Base-by-base conservation (phyloP, 441 rosid genomes). In the Aleurites moluccanus region DNA sequence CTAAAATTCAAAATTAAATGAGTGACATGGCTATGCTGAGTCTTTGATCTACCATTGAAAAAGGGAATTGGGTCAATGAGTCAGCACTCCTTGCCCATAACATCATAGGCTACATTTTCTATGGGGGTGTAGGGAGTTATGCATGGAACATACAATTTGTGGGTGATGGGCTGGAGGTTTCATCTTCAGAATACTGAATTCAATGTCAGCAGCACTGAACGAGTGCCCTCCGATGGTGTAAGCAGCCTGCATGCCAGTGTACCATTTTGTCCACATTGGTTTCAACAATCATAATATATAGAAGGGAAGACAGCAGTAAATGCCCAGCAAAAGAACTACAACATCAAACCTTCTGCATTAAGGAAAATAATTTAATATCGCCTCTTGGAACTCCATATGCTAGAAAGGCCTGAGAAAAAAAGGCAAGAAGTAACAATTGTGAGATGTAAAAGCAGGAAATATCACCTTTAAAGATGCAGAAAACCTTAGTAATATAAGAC, bases 331-430 rank as follows among this genome's bases (percentile, higher is more conserved):
- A 61, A 49, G 42, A 62, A 73, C 47, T 30, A 47, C 15, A 68
- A 73, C 28, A 79, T 63, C 80, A 68, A 74, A 90, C 92, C 95
- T 89, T 87, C 74, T 88, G 95, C 89, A 86, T 86, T 61, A 90
- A 82, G 68, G 91, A 83, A 65, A 87, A 84, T 49, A 88, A 80
- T 77, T 89, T 90, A 61, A 80, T 76, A 65, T 87, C 91, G 67
- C 86, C 87, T 86, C 67, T 82, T 25, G 92, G 92, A 80, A 86
- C 80, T 73, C 95, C 95, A 75, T 90, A 90, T 33, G 91, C 92
- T 76, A 89, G 78, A 83, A 84, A 87, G 67, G 91, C 95, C 95
- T 90, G 87, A 75, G 65, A 82, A 71, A 71, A 73, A 76, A 0
- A 0, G 69, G 21, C 69, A 60, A 35, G 62, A 14, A 35, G 11